These are phyloP conservation scores for Penicillium flavigenum DNA, from an alignment of 495 filamentous ascomycete genomes.

Conservation along the genomic window DNA sequence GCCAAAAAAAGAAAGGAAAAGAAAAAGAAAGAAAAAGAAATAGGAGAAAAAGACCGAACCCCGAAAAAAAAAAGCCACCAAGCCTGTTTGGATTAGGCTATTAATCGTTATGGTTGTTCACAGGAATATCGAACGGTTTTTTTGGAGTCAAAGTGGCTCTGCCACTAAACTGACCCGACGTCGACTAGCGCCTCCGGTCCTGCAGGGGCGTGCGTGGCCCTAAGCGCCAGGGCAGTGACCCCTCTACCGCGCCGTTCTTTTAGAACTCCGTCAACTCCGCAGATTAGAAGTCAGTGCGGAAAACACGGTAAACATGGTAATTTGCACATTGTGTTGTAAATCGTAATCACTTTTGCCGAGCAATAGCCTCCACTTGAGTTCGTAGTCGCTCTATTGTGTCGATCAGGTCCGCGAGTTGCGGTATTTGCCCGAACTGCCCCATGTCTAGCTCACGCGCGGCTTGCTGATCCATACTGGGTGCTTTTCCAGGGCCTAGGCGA, in stretches of 20 bases:
- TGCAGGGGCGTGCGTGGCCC: slow-evolving; percentile 27
- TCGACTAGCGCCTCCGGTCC: slow-evolving; percentile 12
- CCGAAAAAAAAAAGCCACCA: slow-evolving; percentile 9
- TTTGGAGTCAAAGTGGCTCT: slow-evolving; percentile 18
- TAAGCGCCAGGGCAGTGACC: slow-evolving; percentile 21
- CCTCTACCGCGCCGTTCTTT: slow-evolving; percentile 12
- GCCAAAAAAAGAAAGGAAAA: background rate
- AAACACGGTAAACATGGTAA: background rate
- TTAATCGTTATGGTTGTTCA: slow-evolving; percentile 13
- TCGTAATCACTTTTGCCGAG: background rate
- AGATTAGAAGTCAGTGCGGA: slow-evolving; percentile 1
- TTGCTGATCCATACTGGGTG: slow-evolving; percentile 24
- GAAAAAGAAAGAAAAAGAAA: background rate
- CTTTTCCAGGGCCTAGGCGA: slow-evolving; percentile 22
- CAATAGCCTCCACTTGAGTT: slow-evolving; percentile 36
- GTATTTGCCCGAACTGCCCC: slow-evolving; percentile 23
- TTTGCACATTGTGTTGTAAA: background rate
- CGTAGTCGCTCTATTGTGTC: slow-evolving; percentile 43
- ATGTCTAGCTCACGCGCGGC: slow-evolving; percentile 24
- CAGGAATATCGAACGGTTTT: slow-evolving; percentile 15
- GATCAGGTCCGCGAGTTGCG: slow-evolving; percentile 36
- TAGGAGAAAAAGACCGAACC: slow-evolving; percentile 4
- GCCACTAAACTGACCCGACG: slow-evolving; percentile 12
- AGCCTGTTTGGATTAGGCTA: slow-evolving; percentile 3
- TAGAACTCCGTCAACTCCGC: background rate